Percentiles rank a stretch among this genome's conserved stretches.
phyloP scores from a whole-genome alignment of 1,284 basidiomycete genomes.

The Ganoderma lingzhi region DNA sequence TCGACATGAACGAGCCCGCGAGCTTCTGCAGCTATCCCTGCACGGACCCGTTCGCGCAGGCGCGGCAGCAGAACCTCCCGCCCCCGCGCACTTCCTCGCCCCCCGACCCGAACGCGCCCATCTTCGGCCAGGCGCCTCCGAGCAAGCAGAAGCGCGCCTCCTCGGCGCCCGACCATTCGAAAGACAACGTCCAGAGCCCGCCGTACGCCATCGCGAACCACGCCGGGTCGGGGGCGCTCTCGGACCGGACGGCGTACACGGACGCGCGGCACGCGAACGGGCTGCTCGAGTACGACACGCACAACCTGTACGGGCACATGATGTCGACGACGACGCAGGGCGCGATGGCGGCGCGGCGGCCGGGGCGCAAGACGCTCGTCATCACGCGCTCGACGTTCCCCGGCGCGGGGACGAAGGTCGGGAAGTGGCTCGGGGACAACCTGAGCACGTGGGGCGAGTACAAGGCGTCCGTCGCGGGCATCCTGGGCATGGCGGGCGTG shows the following conservation, averaged over 20 bases:
- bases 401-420: slow-evolving; percentile 68
- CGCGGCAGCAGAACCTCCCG: slow-evolving; percentile 56
- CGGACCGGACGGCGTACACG: slow-evolving; percentile 61
- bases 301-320: slow-evolving; percentile 78
- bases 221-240: slow-evolving; percentile 51
- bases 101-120: slow-evolving; percentile 60
- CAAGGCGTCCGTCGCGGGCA: slow-evolving; percentile 65
- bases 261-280: slow-evolving; percentile 69
- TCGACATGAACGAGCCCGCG: slow-evolving; percentile 78
- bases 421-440: slow-evolving; percentile 80
- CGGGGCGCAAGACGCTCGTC: slow-evolving; percentile 66
- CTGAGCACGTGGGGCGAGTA: slow-evolving; percentile 65
- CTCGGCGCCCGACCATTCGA: slow-evolving; percentile 33
- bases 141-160: slow-evolving; percentile 46
- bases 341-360: slow-evolving; percentile 68
- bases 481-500: slow-evolving; percentile 67
- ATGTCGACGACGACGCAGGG: slow-evolving; percentile 71
- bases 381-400: slow-evolving; percentile 80
- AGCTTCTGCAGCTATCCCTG: slow-evolving; percentile 71
- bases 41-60: slow-evolving; percentile 63
- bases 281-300: slow-evolving; percentile 68
- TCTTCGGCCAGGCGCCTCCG: slow-evolving; percentile 49
- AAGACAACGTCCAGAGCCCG: slow-evolving; percentile 53
- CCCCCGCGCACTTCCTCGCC: slow-evolving; percentile 58
- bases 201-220: slow-evolving; percentile 68